Base-by-base conservation (phyloP, 2,329 filamentous ascomycete species). In the Xylaria sp. region DNA sequence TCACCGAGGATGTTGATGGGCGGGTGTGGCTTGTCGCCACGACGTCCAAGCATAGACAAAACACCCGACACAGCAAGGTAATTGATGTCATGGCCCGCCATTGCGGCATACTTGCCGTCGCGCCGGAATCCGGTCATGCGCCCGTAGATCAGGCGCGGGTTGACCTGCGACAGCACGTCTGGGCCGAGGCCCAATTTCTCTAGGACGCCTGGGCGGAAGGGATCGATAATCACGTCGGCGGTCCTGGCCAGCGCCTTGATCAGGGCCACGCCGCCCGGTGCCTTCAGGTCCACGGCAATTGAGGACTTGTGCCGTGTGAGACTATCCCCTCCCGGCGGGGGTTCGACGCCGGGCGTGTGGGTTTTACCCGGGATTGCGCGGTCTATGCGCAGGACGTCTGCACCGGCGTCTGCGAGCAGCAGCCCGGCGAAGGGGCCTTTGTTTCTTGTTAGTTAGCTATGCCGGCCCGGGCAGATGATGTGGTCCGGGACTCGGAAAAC, bases 21-120 rank as follows among this genome's bases (percentile, higher is more conserved):
- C 19, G 94, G 86, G 69, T 91, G 90, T 0, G 95, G 95, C 71
- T 88, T 89, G 76, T 90, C 87, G 17, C 85, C 86, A 32, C 83
- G 82, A 0, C 92, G 84, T 0, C 95, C 95, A 2, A 98, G 86
- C 80, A 97, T 84, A 0, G 86, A 86, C 32, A 98, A 81, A 0
- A 92, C 90, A 0, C 95, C 95, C 0, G 91, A 92, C 0, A 97
- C 93, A 57, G 94, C 93, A 50, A 98, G 90, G 80, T 98, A 98
- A 78, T 98, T 98, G 79, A 98, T 97, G 78, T 98, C 94, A 78
- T 98, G 94, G 53, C 94, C 94, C 0, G 94, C 94, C 94, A 97
- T 98, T 75, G 86, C 82, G 56, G 87, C 88, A 81, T 97, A 98
- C 75, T 89, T 90, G 0, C 94, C 95, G 80, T 97, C 93, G 47